These are phyloP conservation scores for Bacidia gigantensis DNA, from an alignment of 495 filamentous ascomycete genomes.

Conservation along the genomic window DNA sequence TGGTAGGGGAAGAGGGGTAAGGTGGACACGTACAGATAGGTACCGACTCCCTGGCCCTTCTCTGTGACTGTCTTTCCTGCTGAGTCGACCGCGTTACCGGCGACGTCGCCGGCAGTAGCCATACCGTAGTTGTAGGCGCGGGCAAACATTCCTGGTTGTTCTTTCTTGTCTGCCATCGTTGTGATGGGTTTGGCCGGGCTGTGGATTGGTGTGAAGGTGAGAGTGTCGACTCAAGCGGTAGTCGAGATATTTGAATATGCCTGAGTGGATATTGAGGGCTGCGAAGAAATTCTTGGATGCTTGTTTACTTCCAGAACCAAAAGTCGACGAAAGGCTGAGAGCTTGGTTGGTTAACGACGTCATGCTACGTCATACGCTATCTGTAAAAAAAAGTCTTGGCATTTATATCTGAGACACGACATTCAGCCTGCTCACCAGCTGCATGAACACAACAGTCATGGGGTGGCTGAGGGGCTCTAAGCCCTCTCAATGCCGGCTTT, in stretches of 20 bases:
- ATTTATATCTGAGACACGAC: too few relatives aligned
- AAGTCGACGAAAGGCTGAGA: neutral
- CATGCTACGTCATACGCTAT: neutral
- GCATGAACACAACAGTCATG: too few relatives aligned
- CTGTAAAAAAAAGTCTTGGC: too few relatives aligned
- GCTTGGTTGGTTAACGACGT: neutral
- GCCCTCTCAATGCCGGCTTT: too few relatives aligned
- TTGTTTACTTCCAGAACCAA: too few relatives aligned
- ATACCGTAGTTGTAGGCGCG: conserved; percentile 1
- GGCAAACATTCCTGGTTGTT: neutral
- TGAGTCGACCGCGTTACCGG: conserved; percentile 4
- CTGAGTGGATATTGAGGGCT: neutral
- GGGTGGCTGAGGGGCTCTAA: too few relatives aligned
- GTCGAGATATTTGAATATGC: neutral
- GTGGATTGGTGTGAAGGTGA: neutral
- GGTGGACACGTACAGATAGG: neutral
- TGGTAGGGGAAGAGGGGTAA: neutral
- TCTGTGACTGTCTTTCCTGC: conserved; percentile 8
- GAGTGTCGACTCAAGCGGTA: neutral
- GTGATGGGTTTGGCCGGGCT: neutral
- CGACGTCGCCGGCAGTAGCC: conserved; percentile 5
- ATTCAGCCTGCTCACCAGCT: too few relatives aligned
- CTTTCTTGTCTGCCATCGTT: neutral
- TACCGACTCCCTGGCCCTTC: conserved; percentile 3
- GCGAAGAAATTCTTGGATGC: neutral